Evolutionary conservation across 2,329 filamentous ascomycete genomes (phyloP), one percentile per base, ranked within the genome.

Genomic region (Thielaviopsis euricoi): DNA sequence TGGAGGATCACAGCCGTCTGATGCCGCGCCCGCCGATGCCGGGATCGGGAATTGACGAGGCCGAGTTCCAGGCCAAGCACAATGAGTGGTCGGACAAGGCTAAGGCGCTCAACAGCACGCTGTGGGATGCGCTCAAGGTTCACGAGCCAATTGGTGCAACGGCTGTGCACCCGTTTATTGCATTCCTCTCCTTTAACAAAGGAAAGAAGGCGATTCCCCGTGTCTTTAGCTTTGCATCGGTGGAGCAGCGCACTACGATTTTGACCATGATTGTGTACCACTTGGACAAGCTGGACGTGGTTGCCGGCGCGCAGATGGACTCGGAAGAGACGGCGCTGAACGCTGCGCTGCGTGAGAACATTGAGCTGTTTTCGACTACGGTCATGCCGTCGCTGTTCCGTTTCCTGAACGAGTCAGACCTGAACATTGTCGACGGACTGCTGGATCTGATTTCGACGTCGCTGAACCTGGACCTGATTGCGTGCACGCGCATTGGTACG

Each of bases 251-350:
- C 54, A 90, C 93, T 22, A 97, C 90, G 0, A 89, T 97, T 62
- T 77, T 98, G 62, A 98, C 93, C 5, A 91, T 98, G 79, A 91
- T 98, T 63, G 82, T 95, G 60, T 85, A 96, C 55, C 89, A 97
- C 65, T 82, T 98, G 33, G 93, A 97, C 68, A 83, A 87, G 63
- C 78, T 98, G 48, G 89, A 96, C 65, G 91, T 98, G 54, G 85
- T 97, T 60, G 83, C 86, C 58, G 81, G 86, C 58, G 90, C 87
- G 1, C 83, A 89, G 63, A 82, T 90, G 53, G 79, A 78, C 10
- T 79, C 82, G 9, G 86, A 85, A 17, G 86, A 94, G 66, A 81
- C 85, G 53, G 72, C 71, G 22, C 76, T 89, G n/a, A 83, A 89
- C 61, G 76, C 84, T 2, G 79, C 82, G 25, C 83, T 91, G 67